Base-by-base conservation (phyloP, 352 stramenopile species). In the Globisporangium viniferum region DNA sequence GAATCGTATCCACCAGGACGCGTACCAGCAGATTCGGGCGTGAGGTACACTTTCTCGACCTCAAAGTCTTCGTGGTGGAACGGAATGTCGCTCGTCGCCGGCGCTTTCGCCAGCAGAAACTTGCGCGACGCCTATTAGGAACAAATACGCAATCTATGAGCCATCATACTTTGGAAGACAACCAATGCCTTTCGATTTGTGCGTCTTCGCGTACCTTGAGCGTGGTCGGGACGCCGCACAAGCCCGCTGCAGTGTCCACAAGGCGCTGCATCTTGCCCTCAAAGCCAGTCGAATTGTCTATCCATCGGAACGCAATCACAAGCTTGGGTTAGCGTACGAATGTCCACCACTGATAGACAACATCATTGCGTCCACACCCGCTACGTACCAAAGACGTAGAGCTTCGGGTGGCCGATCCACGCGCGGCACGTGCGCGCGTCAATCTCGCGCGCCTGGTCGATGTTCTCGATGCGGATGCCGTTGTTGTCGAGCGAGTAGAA, bases 401-500 rank as follows among this genome's bases (percentile, higher is more conserved):
- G 82, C 67, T 94, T 93, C 5, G 88, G 86, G 73, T 95, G 88
- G 18, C 86, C 88, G 66, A 91, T 91, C 88, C 90, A 97, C 8
- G 80, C 84, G 64, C 73, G 76, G 67, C 82, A 92, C 7, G 88
- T 92, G 59, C 82, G 84, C 33, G 74, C 70, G 74, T 99, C 97
- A 54, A 98, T 76, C n/a, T 84, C 84, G 4, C 81, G 79, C n/a
- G 97, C 95, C 70, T 97, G 59, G 29, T 98, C 91, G 29, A 96
- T 76, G 15, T 83, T 94, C 84, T 99, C 97, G n/a, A 91, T 98
- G 48, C 97, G 83, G 31, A 94, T 97, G 54, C 82, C 82, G 78
- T 99, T 99, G 74, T 99, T 99, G 29, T 98, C 96, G 46, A 98
- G 76, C 18, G 97, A 97, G 78, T 99, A 99, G 73, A 96, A 98